phyloP scores from a whole-genome alignment of 2,329 filamentous ascomycete species.

The Dothideomycetidae sp. region DNA sequence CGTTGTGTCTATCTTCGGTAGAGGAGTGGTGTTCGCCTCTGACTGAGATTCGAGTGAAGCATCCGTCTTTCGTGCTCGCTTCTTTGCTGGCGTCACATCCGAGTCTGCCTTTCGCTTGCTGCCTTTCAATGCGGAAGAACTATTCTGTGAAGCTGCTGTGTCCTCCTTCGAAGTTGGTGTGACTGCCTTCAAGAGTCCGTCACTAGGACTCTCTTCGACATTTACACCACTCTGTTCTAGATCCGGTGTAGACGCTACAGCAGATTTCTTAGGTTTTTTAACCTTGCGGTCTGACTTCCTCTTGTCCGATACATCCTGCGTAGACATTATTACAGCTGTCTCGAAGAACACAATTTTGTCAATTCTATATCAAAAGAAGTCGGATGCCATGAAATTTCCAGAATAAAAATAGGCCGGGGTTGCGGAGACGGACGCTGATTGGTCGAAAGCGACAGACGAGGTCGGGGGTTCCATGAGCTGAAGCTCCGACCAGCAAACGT shows the following conservation, averaged over 20 bases:
- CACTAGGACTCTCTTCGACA: too few relatives aligned
- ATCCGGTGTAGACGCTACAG: too few relatives aligned
- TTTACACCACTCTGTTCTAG: too few relatives aligned
- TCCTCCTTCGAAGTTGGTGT: too few relatives aligned
- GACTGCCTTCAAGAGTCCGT: too few relatives aligned
- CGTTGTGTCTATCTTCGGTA: constrained; percentile 4
- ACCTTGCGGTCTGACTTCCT: constrained; percentile 46
- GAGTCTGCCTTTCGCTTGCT: too few relatives aligned
- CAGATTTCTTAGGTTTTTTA: constrained; percentile 35
- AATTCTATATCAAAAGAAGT: not conserved
- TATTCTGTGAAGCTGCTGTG: too few relatives aligned
- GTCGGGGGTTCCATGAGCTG: not conserved
- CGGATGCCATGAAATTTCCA: constrained; percentile 2
- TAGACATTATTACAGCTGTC: constrained; percentile 7
- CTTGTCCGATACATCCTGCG: constrained; percentile 38
- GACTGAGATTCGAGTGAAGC: not conserved
- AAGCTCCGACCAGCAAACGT: not conserved
- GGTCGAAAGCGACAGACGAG: not conserved
- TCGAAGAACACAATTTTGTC: not conserved
- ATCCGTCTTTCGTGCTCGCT: not conserved
- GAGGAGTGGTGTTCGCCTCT: constrained; percentile 1
- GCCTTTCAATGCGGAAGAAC: too few relatives aligned
- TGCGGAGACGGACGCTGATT: constrained; percentile 1
- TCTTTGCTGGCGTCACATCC: too few relatives aligned
- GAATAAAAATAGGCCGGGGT: constrained; percentile 1